Percentiles rank a stretch among this genome's conserved stretches.
phyloP scores from a whole-genome alignment of 345 rosid genomes.

The Eucalyptus regnans region DNA sequence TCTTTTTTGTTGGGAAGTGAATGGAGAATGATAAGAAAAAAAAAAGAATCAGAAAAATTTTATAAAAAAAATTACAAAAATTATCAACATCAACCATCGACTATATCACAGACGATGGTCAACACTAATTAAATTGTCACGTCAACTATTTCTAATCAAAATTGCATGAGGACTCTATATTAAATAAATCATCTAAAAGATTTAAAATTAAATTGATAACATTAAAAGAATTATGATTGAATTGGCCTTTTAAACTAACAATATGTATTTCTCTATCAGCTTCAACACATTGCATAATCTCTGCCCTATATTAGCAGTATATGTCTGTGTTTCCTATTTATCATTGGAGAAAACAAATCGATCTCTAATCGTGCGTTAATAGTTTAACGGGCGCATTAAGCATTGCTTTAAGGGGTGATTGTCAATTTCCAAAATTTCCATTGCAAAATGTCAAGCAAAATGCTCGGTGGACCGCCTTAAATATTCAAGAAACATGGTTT shows the following conservation, averaged over 20 bases:
- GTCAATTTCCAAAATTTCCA: background rate
- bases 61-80: background rate
- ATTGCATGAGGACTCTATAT: rapidly evolving
- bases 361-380: background rate
- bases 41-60: background rate
- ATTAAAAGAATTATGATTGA: rapidly evolving
- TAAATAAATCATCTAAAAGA: rapidly evolving
- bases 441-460: background rate
- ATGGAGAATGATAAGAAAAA: background rate
- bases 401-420: rapidly evolving
- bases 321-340: background rate
- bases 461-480: background rate
- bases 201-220: rapidly evolving
- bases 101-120: rapidly evolving
- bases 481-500: background rate
- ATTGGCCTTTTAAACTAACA: background rate
- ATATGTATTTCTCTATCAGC: background rate
- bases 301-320: background rate
- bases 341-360: background rate
- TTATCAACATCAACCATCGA: rapidly evolving
- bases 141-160: background rate
- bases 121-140: background rate
- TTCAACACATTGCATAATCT: background rate
- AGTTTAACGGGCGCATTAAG: background rate
- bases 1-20: background rate